phyloP scores from a whole-genome alignment of 352 stramenopile genomes.

The Phytophthora fragariaefolia region DNA sequence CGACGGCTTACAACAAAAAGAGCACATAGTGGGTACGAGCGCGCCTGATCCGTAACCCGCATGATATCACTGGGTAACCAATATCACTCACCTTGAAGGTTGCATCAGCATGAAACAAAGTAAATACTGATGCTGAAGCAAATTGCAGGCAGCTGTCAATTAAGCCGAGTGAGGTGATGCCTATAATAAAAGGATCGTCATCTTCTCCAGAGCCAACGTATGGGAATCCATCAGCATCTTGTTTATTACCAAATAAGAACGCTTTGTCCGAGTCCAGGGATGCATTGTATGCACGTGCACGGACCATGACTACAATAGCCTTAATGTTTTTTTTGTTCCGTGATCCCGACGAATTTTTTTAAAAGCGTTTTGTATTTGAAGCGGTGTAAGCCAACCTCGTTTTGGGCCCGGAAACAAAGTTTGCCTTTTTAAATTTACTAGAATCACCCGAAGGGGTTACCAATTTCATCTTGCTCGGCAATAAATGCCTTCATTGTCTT shows the following conservation, averaged over 20 bases:
- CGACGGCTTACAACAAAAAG: background rate
- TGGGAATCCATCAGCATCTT: background rate
- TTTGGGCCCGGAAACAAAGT: background rate
- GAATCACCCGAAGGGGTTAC: background rate
- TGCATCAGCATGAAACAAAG: background rate
- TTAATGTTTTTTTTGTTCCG: background rate
- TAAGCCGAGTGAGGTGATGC: background rate
- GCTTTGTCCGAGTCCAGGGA: background rate
- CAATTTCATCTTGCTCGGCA: background rate
- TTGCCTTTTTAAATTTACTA: background rate
- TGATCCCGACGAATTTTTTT: background rate
- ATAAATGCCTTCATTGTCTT: conserved; percentile 1
- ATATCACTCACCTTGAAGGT: background rate
- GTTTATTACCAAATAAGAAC: background rate
- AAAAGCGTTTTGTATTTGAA: background rate
- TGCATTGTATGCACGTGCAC: background rate
- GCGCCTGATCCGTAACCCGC: background rate
- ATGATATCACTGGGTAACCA: background rate
- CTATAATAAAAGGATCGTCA: background rate
- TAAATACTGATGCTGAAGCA: background rate
- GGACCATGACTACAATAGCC: background rate
- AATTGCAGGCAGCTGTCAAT: background rate
- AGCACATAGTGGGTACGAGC: background rate
- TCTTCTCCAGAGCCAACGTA: background rate
- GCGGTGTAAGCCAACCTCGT: background rate